A percentile compares a stretch with the other conserved stretches of the same genome.
Evolutionary conservation across 495 filamentous ascomycete genomes (phyloP).

Genomic region (Hyaloscypha bicolor): DNA sequence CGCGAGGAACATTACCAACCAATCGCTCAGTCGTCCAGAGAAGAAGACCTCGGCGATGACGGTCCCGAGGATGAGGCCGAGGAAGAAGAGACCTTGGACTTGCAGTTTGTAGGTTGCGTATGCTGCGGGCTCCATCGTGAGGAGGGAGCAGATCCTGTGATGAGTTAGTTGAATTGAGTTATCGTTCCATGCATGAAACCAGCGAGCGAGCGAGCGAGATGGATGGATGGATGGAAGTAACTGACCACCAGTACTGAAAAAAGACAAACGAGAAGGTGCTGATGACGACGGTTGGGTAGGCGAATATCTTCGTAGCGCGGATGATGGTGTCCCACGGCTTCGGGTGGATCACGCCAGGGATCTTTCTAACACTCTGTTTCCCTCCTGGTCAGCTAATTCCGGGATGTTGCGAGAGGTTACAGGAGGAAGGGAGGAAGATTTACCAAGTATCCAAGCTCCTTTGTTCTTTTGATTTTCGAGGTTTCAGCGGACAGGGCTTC

Average conservation of each 20-base stretch:
- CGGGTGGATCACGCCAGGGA: conserved; percentile 58
- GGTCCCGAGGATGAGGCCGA: conserved; percentile 60
- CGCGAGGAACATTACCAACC: conserved; percentile 48
- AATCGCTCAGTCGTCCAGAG: conserved; percentile 58
- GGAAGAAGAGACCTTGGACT: conserved; percentile 60
- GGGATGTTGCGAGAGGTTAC: no score
- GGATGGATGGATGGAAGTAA: not conserved
- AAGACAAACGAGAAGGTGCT: conserved; percentile 56
- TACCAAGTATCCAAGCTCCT: conserved; percentile 8
- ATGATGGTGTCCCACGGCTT: conserved; percentile 51
- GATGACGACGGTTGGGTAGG: conserved; percentile 48
- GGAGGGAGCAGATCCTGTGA: conserved; percentile 51
- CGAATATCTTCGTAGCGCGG: conserved; percentile 52
- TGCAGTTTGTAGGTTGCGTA: conserved; percentile 53
- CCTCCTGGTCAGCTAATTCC: not conserved
- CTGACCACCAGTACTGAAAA: conserved; percentile 63
- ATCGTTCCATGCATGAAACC: no score
- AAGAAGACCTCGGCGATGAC: conserved; percentile 55
- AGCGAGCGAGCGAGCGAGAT: no score
- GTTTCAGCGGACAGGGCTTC: not conserved
- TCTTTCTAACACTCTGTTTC: conserved; percentile 46
- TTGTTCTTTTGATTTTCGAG: conserved; percentile 19
- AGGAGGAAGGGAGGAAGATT: no score
- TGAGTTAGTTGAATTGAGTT: not conserved
- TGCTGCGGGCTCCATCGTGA: conserved; percentile 62